phyloP scores from a whole-genome alignment of 2,329 filamentous ascomycete genomes.

The Coniochaeta sp. region DNA sequence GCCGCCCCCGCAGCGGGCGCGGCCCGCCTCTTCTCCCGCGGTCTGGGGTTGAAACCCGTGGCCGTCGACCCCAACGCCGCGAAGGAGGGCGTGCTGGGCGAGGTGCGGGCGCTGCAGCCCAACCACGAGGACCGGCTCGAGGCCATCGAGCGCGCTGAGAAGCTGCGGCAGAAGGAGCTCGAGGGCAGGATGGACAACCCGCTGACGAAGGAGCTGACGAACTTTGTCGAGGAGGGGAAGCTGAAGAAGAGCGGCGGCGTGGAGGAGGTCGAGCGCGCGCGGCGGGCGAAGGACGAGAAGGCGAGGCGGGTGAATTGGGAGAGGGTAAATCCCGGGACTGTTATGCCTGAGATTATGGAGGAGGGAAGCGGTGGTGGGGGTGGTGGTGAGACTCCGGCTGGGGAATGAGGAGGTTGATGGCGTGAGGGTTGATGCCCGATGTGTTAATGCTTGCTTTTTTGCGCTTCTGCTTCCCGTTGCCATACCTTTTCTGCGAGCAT shows the following conservation, averaged over 20 bases:
- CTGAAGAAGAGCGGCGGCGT: constrained; percentile 94
- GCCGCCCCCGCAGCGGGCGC: constrained; percentile 32
- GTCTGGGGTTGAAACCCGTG: constrained; percentile 29
- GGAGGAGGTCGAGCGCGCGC: constrained; percentile 82
- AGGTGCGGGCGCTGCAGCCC: constrained; percentile 86
- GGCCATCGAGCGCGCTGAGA: constrained; percentile 95
- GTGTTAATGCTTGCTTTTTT: not conserved
- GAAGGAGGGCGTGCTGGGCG: constrained; percentile 85
- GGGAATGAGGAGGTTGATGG: not conserved
- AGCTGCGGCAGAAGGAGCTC: constrained; percentile 81
- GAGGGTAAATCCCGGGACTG: constrained; percentile 51
- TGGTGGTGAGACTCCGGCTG: not conserved
- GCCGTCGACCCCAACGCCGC: constrained; percentile 66
- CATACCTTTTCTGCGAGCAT: not conserved
- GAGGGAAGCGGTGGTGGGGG: constrained; percentile 15
- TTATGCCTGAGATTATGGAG: constrained; percentile 37
- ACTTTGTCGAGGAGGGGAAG: constrained; percentile 83
- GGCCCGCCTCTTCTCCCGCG: constrained; percentile 45
- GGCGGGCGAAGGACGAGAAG: constrained; percentile 79
- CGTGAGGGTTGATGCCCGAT: not conserved
- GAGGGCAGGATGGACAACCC: constrained; percentile 66
- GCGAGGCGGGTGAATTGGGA: constrained; percentile 76
- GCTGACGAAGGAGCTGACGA: constrained; percentile 77
- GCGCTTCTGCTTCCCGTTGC: not conserved
- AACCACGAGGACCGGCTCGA: constrained; percentile 92